Base-by-base conservation (phyloP, 257 asterid genomes). In the Salvia hispanica region DNA sequence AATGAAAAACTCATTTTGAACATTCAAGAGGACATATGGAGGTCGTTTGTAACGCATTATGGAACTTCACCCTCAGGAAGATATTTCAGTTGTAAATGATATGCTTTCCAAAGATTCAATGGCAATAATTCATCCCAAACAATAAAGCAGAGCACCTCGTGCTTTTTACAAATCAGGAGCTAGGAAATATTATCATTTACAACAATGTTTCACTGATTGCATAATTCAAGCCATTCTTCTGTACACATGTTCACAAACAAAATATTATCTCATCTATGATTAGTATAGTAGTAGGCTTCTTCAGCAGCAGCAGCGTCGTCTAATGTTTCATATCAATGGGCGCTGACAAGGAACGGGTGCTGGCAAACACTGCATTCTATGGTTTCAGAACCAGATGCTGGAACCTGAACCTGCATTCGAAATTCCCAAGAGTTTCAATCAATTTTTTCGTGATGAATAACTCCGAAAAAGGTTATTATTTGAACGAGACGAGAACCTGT, bases 281-380 rank as follows among this genome's bases (percentile, higher is more conserved):
- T 7, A 58, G 53, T 57, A 25, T 58, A 46, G 45, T 46, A 62
- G 31, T 46, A 55, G 63, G 21, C 43, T 51, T 39, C 31, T 0
- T 0, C 2, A 39, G 43, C 39, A 43, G 51, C 6, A 21, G 9
- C 46, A 14, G 60, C 18, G 10, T 36, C 39, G 39, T 12, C 2
- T 13, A 15, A n/a, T 33, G 33, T 8, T n/a, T n/a, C 18, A 64
- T 18, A 52, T 83, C 85, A 86, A 62, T 83, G 79, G 70, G 88
- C 90, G 71, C 77, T 71, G 15, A 88, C 90, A 48, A 83, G 91
- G 86, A 91, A 91, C 2, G 91, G 86, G 42, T 91, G 95, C 76
- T 91, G 96, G 86, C 97, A 91, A 33, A 91, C 92, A 31, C 96
- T 82, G 83, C 96, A 91, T 80, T 88, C 95, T 63, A 88, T 88